These are phyloP conservation scores for Setaria viridis DNA, from an alignment of 202 grass and related monocot genomes.

Conservation along the genomic window DNA sequence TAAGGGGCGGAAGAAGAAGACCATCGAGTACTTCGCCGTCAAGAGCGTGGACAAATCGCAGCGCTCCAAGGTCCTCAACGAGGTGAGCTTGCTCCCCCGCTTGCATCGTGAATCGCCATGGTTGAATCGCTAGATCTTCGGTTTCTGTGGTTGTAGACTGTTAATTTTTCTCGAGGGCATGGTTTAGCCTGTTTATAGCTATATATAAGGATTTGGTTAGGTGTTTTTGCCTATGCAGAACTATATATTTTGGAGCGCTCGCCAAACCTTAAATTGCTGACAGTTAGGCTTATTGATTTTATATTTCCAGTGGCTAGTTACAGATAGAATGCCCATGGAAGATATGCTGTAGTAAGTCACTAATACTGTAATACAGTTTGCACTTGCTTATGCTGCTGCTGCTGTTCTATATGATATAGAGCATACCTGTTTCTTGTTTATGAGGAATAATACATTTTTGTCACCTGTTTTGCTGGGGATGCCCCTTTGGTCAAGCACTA, in stretches of 20 bases:
- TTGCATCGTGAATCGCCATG: not conserved
- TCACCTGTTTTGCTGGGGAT: not conserved
- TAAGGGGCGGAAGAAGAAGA: constrained; percentile 99
- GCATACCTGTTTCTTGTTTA: not conserved
- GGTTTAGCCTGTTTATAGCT: not conserved
- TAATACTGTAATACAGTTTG: constrained; percentile 23
- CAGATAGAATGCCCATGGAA: not conserved
- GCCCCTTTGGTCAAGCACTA: not conserved
- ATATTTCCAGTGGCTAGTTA: constrained; percentile 21
- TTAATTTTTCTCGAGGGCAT: not conserved
- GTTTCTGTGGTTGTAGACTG: constrained; percentile 12
- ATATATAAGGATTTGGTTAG: not conserved
- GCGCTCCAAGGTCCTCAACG: constrained; percentile 90
- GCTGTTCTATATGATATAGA: constrained; percentile 5
- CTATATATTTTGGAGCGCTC: constrained; percentile 18
- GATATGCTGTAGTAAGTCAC: not conserved
- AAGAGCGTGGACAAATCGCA: constrained; percentile 99
- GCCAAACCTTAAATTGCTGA: not conserved
- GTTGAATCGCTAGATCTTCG: not conserved
- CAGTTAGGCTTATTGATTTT: not conserved
- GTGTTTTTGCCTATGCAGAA: not conserved
- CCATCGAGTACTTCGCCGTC: constrained; percentile 93
- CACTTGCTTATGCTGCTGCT: not conserved
- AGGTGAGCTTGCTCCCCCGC: constrained; percentile 63
- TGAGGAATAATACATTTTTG: not conserved